Percentiles rank a stretch among this genome's conserved stretches.
Evolutionary conservation across 805 yeast species (phyloP).

Genomic region (Candida nemodendra): DNA sequence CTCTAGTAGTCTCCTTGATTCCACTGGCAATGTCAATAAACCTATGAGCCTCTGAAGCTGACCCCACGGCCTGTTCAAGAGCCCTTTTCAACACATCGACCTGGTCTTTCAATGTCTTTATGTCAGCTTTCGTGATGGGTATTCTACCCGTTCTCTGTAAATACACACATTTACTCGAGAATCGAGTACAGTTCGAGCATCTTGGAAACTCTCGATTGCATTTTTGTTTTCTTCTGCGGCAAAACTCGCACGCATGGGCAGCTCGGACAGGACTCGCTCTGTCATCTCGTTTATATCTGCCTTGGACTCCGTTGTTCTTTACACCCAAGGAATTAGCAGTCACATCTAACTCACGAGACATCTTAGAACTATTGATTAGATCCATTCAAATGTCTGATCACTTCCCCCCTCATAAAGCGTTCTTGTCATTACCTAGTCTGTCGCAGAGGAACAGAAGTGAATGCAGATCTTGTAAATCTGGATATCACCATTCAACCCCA

Average conservation of each 20-base stretch:
- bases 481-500: too few species aligned
- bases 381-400: too few species aligned
- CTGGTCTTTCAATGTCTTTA: conserved; percentile 63
- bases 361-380: too few species aligned
- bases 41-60: conserved; percentile 2
- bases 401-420: too few species aligned
- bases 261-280: conserved; percentile 1
- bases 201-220: conserved; percentile 70
- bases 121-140: conserved; percentile 69
- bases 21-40: conserved; percentile 2
- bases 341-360: too few species aligned
- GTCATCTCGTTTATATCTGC: neutral
- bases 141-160: conserved; percentile 67
- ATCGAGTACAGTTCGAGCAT: conserved; percentile 64
- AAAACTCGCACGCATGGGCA: conserved; percentile 62
- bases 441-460: too few species aligned
- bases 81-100: conserved; percentile 41
- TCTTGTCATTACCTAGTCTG: too few species aligned
- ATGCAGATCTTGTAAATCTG: too few species aligned
- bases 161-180: conserved; percentile 63
- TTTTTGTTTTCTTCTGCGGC: conserved; percentile 67
- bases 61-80: conserved; percentile 26
- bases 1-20: conserved; percentile 1
- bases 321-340: too few species aligned
- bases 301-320: too few species aligned